Evolutionary conservation across 1,139 yeast species (phyloP), one percentile per base, ranked within the genome.

Genomic region (Taphrina populina): DNA sequence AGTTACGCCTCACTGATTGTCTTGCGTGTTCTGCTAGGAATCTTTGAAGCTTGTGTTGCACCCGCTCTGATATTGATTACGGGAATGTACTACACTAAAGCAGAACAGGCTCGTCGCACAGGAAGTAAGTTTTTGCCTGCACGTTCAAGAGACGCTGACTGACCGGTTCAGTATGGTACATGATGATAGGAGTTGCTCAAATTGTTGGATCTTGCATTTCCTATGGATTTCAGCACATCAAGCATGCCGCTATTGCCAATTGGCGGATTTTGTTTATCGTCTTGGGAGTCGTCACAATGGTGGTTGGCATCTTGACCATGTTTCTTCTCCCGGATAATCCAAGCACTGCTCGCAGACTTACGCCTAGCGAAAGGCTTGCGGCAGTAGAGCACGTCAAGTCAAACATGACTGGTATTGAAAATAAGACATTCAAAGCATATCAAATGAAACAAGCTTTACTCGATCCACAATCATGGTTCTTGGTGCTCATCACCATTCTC

Each of bases 21-120:
- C 10, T 29, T 77, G 20, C 69, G 83, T 46, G 72, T 76, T 33
- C 64, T 80, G 13, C 62, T 81, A 30, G 87, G 87, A 2, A 68
- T 75, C 53, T 73, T 79, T 47, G 87, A 82, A 64, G 74, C 80
- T 43, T 71, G 78, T 19, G 72, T 78, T 5, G 76, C 80, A 2
- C 83, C 84, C 2, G 76, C 79, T 1, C 73, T 77, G 62, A 75
- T 79, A 43, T 70, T 78, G 45, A 69, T 81, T 41, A 78, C 83
- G 6, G 71, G 78, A 15, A 79, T 76, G 65, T 81, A 78, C 74
- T 80, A 78, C 67, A 76, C 72, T 70, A 62, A 76, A 75, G 53
- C 72, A 73, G 30, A 64, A 73, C 59, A 80, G 80, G 81, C 76
- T 76, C 60, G 73, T 76, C 57, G 62, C 5, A 52, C 59, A 13